Evolutionary conservation across 2,329 filamentous ascomycete species (phyloP).

Genomic region (Colletotrichum sp.): DNA sequence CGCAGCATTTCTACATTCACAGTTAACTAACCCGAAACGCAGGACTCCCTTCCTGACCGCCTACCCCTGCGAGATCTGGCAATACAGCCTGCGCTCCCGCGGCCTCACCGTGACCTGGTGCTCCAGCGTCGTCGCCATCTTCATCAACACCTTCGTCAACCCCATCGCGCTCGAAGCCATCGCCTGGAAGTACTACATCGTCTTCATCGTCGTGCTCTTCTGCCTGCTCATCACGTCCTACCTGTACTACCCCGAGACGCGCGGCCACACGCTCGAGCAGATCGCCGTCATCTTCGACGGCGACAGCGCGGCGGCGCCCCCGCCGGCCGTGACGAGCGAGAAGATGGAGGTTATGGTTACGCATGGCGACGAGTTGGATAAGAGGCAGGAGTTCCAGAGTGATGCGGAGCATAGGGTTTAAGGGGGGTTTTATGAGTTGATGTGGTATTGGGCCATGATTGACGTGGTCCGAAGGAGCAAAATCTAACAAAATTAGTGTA

Average conservation of each 20-base stretch:
- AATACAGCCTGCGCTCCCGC: conserved; percentile 6
- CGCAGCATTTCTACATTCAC: background rate
- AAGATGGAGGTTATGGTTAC: conserved; percentile 3
- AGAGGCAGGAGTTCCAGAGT: background rate
- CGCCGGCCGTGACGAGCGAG: background rate
- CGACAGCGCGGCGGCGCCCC: background rate
- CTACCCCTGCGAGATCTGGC: conserved; percentile 18
- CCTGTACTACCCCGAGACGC: conserved; percentile 14
- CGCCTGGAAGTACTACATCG: conserved; percentile 48
- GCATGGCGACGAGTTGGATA: background rate
- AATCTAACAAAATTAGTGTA: background rate
- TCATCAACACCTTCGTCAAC: conserved; percentile 41
- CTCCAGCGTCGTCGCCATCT: conserved; percentile 5
- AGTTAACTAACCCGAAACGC: background rate
- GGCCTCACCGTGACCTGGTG: conserved; percentile 12
- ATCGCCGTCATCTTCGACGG: conserved; percentile 18
- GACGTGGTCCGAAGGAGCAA: background rate
- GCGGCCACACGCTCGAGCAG: conserved; percentile 16
- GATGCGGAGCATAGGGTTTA: background rate
- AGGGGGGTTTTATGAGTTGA: background rate
- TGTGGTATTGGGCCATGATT: background rate
- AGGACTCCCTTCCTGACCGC: conserved; percentile 6
- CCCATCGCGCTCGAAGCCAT: conserved; percentile 45
- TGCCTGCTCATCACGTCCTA: conserved; percentile 3
- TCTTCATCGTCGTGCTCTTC: conserved; percentile 40